A percentile compares a stretch with the other conserved stretches of the same genome.
These are phyloP conservation scores for Tolypocladium ophioglossoides DNA, from an alignment of 2,329 filamentous ascomycete species.

Conservation along the genomic window DNA sequence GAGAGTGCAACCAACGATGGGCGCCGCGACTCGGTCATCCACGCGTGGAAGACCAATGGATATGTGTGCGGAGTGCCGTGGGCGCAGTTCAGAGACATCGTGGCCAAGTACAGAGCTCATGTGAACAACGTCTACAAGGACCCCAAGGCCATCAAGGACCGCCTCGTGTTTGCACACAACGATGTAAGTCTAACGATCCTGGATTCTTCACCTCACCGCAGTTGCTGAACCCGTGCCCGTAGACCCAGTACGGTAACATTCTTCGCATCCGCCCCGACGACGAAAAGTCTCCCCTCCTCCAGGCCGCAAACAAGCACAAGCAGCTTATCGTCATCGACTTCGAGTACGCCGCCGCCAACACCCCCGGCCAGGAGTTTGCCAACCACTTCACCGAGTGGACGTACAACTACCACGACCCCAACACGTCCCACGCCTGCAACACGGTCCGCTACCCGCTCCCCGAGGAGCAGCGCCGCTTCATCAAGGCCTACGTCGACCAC, in stretches of 20 bases:
- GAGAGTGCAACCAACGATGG: slow-evolving; percentile 22
- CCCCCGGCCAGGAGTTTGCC: slow-evolving; percentile 80
- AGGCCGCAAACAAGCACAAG: slow-evolving; percentile 89
- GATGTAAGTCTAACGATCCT: slow-evolving; percentile 55
- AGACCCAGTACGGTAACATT: slow-evolving; percentile 99
- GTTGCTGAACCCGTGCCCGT: slow-evolving; percentile 3
- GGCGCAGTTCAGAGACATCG: slow-evolving; percentile 61
- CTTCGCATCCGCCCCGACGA: slow-evolving; percentile 58
- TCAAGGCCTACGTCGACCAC: slow-evolving; percentile 80
- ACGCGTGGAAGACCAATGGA: slow-evolving; percentile 57
- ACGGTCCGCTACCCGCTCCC: slow-evolving; percentile 60
- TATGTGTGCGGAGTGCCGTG: slow-evolving; percentile 79
- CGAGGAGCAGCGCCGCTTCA: slow-evolving; percentile 75
- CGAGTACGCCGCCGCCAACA: slow-evolving; percentile 88
- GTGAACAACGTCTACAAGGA: slow-evolving; percentile 65
- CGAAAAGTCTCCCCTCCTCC: slow-evolving; percentile 74
- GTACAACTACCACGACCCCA: slow-evolving; percentile 85
- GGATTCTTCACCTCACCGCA: too few relatives aligned
- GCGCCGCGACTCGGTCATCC: slow-evolving; percentile 16
- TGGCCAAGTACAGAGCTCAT: slow-evolving; percentile 68
- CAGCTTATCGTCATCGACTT: slow-evolving; percentile 97
- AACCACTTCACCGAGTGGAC: slow-evolving; percentile 99
- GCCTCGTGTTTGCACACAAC: slow-evolving; percentile 91
- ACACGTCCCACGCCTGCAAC: slow-evolving; percentile 56
- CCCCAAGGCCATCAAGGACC: slow-evolving; percentile 53